Evolutionary conservation across 805 yeast species (phyloP).

Genomic region (Metschnikowia matae): DNA sequence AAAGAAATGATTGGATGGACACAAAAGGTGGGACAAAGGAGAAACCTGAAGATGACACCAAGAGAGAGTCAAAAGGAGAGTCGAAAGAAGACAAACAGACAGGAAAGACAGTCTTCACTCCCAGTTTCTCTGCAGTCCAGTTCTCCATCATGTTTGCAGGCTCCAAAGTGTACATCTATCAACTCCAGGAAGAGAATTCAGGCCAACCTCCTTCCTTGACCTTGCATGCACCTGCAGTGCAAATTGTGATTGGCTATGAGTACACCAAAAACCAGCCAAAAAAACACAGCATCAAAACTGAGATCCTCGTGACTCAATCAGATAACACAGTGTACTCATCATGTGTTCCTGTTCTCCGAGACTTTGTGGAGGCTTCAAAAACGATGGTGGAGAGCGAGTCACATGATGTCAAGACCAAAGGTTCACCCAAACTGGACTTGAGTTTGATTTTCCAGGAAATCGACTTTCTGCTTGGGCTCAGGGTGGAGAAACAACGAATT

Average conservation of each 20-base stretch:
- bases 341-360: constrained; percentile 75
- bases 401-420: background rate
- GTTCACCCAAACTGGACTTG: constrained; percentile 27
- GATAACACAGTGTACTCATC: constrained; percentile 65
- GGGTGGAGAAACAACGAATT: constrained; percentile 68
- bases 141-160: constrained; percentile 63
- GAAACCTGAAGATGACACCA: too few relatives aligned
- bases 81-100: background rate
- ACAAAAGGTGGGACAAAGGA: background rate
- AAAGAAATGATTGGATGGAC: background rate
- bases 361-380: constrained; percentile 49
- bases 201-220: constrained; percentile 47
- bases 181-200: constrained; percentile 39
- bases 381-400: constrained; percentile 38
- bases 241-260: constrained; percentile 51
- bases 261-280: constrained; percentile 30
- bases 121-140: constrained; percentile 40
- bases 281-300: constrained; percentile 46
- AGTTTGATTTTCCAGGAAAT: constrained; percentile 44
- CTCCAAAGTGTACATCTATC: constrained; percentile 52
- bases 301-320: constrained; percentile 62
- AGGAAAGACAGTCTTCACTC: constrained; percentile 9
- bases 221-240: constrained; percentile 73
- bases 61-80: background rate
- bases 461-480: constrained; percentile 59